Base-by-base conservation (phyloP, 2,329 filamentous ascomycete genomes). In the Diplodia corticola region DNA sequence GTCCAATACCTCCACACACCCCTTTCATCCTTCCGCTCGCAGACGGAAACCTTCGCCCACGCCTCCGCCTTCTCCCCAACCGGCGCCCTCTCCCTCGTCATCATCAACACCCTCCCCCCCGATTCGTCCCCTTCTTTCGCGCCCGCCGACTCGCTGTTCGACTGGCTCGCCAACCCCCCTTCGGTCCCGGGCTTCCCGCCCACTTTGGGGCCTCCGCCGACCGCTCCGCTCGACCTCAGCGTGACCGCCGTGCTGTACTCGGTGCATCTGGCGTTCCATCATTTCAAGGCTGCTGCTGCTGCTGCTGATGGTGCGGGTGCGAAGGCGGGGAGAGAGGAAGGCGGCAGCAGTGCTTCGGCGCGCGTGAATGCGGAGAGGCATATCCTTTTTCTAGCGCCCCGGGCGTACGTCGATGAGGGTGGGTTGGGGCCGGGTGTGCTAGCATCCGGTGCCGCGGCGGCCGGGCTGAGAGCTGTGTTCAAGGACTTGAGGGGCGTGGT, bases 251-350 rank as follows among this genome's bases (percentile, higher is more conserved):
- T 71, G 6, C 75, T 70, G 65, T 73, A 73, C 65, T 71, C 70
- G 10, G 67, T 71, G 13, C 69, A 73, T 44, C 71, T 77, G 12
- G 73, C 75, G 1, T 64, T 75, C 1, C 77, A 79, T 69, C 77
- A 80, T 68, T 66, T 66, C 64, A 54, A 54, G 17, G 28, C 57
- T 20, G 30, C 35, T 22, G n/a, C 40, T 12, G 68, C 69, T 64
- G 60, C 65, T 26, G 40, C 2, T 44, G 40, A 5, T 44, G 40
- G 40, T 6, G 17, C 9, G n/a, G 40, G 40, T 6, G 17, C 9
- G n/a, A 44, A 44, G 4, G 7, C 40, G n/a, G n/a, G 7, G 12
- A n/a, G 40, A 3, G n/a, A 44, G 4, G 40, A 9, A 10, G 40
- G 37, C 20, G 66, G 51, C 61, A n/a, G 63, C 46, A 9, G 1